Evolutionary conservation across 2,329 filamentous ascomycete genomes (phyloP).

Genomic region (Claviceps sp.): DNA sequence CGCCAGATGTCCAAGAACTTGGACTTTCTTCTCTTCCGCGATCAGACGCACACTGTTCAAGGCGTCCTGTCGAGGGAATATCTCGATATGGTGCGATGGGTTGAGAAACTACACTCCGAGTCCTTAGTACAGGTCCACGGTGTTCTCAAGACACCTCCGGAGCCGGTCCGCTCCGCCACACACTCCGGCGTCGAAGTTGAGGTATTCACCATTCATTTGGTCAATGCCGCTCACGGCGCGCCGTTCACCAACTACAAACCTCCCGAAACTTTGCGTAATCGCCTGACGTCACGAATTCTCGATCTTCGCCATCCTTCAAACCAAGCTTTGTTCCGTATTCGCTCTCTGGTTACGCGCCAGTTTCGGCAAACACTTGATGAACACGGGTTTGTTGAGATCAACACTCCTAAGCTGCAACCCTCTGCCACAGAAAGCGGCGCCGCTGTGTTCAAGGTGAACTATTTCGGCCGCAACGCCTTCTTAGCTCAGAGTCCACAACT

Average conservation of each 20-base stretch:
- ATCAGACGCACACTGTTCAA: slow-evolving; percentile 73
- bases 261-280: slow-evolving; percentile 51
- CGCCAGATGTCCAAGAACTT: slow-evolving; percentile 70
- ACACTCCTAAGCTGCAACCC: slow-evolving; percentile 84
- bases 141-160: slow-evolving; percentile 56
- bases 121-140: slow-evolving; percentile 67
- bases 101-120: slow-evolving; percentile 68
- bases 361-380: slow-evolving; percentile 67
- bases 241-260: slow-evolving; percentile 47
- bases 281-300: slow-evolving; percentile 65
- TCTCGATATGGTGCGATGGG: slow-evolving; percentile 74
- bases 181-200: slow-evolving; percentile 66
- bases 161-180: slow-evolving; percentile 61
- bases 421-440: slow-evolving; percentile 84
- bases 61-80: slow-evolving; percentile 49
- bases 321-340: slow-evolving; percentile 78
- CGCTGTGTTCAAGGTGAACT: slow-evolving; percentile 83
- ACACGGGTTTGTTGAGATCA: slow-evolving; percentile 78
- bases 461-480: slow-evolving; percentile 79
- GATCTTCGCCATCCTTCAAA: slow-evolving; percentile 77
- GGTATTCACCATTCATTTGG: slow-evolving; percentile 41
- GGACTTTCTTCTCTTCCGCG: slow-evolving; percentile 75
- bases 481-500: slow-evolving; percentile 84
- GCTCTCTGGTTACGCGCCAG: slow-evolving; percentile 63
- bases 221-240: slow-evolving; percentile 35